Percentiles rank a stretch among this genome's conserved stretches.
phyloP scores from a whole-genome alignment of 257 asterid genomes.

The Ajuga chamaepitys region DNA sequence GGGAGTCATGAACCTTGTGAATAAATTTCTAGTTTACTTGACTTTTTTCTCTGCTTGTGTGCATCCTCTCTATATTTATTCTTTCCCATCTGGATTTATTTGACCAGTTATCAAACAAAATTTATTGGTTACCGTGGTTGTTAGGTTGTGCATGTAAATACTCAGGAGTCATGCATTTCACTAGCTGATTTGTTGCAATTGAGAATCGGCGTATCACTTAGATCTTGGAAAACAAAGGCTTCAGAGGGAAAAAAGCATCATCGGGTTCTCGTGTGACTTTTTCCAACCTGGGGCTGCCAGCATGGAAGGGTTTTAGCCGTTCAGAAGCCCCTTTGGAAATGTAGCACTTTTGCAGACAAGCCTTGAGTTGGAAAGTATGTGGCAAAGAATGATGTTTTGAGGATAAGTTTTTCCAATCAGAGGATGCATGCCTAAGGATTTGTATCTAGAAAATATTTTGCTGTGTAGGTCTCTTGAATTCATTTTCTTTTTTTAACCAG shows the following conservation, averaged over 20 bases:
- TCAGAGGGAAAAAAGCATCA: background rate
- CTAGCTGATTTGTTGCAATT: slow-evolving; percentile 8
- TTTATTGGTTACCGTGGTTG: background rate
- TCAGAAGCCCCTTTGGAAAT: slow-evolving; percentile 2
- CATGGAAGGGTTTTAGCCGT: background rate
- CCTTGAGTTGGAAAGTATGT: background rate
- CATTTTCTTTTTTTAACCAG: too few species aligned
- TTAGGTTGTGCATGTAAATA: slow-evolving; percentile 29
- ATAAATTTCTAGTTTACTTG: too few species aligned
- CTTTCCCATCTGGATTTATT: background rate
- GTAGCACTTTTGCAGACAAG: background rate
- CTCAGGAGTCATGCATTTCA: slow-evolving; percentile 16
- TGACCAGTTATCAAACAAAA: background rate
- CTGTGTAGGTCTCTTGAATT: too few species aligned
- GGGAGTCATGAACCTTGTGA: too few species aligned
- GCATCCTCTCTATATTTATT: background rate
- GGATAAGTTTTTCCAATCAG: slow-evolving; percentile 1
- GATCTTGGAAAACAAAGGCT: slow-evolving; percentile 5
- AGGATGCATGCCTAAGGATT: slow-evolving; percentile 15
- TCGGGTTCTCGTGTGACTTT: background rate
- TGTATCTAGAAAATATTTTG: slow-evolving; percentile 4
- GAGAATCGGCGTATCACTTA: slow-evolving; percentile 4
- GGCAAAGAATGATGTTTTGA: background rate
- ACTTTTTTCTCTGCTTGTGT: background rate
- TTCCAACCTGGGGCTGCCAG: background rate